Conservation (phyloP, 176 grass and related monocot species). For the Carex cristatella region DNA sequence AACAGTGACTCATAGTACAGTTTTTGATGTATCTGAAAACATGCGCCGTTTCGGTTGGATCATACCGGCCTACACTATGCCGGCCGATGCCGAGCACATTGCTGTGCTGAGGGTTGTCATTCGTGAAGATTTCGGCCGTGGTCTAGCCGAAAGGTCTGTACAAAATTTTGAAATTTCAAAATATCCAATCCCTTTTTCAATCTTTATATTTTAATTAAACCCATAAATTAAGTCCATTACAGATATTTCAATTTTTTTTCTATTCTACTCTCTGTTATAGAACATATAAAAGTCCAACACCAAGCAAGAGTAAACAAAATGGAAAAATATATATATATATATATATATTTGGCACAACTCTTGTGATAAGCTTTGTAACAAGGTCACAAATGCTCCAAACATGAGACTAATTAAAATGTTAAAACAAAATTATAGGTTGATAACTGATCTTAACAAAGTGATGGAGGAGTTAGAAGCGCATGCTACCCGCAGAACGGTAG, state of each 20-base stretch:
- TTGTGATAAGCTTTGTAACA: background rate
- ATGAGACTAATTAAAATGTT: background rate
- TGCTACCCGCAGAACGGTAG: conserved; percentile 16
- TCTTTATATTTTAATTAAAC: no score
- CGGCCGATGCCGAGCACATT: conserved; percentile 51
- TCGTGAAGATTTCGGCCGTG: conserved; percentile 72
- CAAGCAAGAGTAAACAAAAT: no score
- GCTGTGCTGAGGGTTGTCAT: conserved; percentile 64
- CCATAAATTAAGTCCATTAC: no score
- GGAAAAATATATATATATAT: no score
- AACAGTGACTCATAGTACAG: conserved; percentile 36
- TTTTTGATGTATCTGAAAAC: conserved; percentile 65
- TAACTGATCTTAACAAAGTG: background rate
- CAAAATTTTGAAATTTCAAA: background rate
- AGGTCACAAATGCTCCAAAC: background rate
- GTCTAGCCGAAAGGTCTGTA: conserved; percentile 49
- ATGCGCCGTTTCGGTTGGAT: conserved; percentile 79
- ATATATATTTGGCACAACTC: no score
- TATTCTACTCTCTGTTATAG: background rate
- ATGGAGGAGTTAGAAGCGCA: conserved; percentile 62
- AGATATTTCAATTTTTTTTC: no score
- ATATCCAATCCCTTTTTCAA: conserved; percentile 20
- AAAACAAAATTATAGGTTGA: background rate
- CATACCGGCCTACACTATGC: conserved; percentile 77
- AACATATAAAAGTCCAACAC: background rate